Base-by-base conservation (phyloP, 1,284 basidiomycete genomes). In the Pascua guehoae region DNA sequence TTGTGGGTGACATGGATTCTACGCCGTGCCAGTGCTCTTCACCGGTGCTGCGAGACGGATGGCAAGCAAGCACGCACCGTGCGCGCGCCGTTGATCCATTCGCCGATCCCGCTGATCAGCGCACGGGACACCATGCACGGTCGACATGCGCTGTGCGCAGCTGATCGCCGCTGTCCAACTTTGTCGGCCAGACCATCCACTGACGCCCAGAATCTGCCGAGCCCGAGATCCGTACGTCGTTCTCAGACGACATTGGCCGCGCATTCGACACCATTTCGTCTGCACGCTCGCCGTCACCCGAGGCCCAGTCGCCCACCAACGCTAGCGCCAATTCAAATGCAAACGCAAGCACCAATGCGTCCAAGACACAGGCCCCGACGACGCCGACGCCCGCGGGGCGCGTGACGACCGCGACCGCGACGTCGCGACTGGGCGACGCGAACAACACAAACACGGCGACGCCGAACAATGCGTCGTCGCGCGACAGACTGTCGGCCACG, bases 241-340 rank as follows among this genome's bases (percentile, higher is more conserved):
- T 58, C 38, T 51, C 54, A 12, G 54, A 56, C 7, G 60, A 58
- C 51, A 53, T 62, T 12, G 49, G 49, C 36, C 46, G 47, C 18
- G 57, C 60, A 4, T 56, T 62, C 18, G 54, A 62, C 57, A 41
- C 42, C 42, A 59, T 61, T 24, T 32, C 24, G 24, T 32, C 24
- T 32, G 24, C 24, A 32, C 38, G 32, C 41, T 11, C 16, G 7
- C 15, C 49, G 2, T 24, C 17, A 8, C 24, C 24, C 24, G 24
- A 3, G 24, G 24, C 24, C 24, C 24, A 32, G 24, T 32, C 24
- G 24, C 24, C 24, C 24, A 32, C 24, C 7, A 3, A 32, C 24
- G 24, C 24, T 3, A 32, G 24, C 24, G 7, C 24, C 24, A 32
- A 32, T 7, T 3, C 24, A 7, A 32, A 7, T 7, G 7, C 24